phyloP scores from a whole-genome alignment of 768 basidiomycete genomes.

The Boletus subparvulus region DNA sequence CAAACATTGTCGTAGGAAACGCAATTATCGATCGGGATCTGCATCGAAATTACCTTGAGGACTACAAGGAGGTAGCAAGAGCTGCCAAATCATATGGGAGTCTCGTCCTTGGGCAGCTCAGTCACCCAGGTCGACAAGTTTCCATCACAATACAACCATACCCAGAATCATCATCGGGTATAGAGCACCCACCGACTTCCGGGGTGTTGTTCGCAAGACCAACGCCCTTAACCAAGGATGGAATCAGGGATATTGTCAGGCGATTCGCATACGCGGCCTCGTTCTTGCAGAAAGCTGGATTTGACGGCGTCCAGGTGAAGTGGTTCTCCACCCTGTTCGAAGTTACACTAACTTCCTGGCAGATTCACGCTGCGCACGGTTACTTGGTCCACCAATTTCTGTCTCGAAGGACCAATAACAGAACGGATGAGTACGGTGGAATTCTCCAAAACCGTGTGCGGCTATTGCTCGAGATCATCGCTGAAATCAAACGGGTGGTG shows the following conservation, averaged over 20 bases:
- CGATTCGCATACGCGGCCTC: conserved; percentile 54
- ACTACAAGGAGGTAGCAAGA: conserved; percentile 24
- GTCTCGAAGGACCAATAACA: conserved; percentile 42
- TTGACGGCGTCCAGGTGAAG: conserved; percentile 60
- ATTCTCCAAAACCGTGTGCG: conserved; percentile 49
- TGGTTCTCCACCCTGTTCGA: background rate
- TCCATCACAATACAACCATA: conserved; percentile 36
- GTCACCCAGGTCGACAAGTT: conserved; percentile 35
- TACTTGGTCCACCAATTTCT: conserved; percentile 50
- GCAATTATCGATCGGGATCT: conserved; percentile 33
- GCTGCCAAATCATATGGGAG: conserved; percentile 33
- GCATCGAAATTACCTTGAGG: conserved; percentile 22
- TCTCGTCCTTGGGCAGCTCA: conserved; percentile 33
- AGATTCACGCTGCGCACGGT: conserved; percentile 47
- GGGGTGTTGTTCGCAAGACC: conserved; percentile 34
- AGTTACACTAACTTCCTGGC: background rate
- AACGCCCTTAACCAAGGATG: conserved; percentile 41
- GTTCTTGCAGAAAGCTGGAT: conserved; percentile 56
- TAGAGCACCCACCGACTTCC: conserved; percentile 34
- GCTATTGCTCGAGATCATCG: conserved; percentile 46
- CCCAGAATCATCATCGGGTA: conserved; percentile 34
- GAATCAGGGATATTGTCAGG: conserved; percentile 50
- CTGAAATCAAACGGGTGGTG: conserved; percentile 43
- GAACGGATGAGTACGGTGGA: conserved; percentile 61
- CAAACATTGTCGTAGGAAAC: conserved; percentile 22